A percentile compares a stretch with the other conserved stretches of the same genome.
phyloP scores from a whole-genome alignment of 306 rosid species.

The Dalbergia cochinchinensis region DNA sequence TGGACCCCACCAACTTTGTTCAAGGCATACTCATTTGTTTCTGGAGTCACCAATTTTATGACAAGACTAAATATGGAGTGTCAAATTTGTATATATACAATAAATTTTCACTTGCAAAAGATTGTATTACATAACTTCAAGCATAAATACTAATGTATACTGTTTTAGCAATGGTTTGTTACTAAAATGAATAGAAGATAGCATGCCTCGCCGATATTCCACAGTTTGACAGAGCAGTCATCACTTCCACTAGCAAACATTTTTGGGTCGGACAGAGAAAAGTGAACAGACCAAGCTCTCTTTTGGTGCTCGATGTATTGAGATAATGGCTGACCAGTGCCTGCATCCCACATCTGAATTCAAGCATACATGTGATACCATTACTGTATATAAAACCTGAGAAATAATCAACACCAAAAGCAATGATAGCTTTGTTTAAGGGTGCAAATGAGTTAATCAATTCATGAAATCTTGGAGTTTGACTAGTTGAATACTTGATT shows the following conservation, averaged over 20 bases:
- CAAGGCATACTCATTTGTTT: neutral
- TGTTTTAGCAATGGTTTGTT: neutral
- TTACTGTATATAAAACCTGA: slow-evolving; percentile 32
- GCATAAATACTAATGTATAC: slow-evolving; percentile 13
- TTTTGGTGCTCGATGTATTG: slow-evolving; percentile 78
- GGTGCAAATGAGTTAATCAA: neutral
- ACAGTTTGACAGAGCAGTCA: slow-evolving; percentile 86
- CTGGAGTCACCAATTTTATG: neutral
- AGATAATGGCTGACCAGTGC: slow-evolving; percentile 83
- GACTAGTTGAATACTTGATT: too few species aligned
- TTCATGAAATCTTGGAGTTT: neutral
- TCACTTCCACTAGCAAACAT: slow-evolving; percentile 96
- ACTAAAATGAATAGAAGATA: slow-evolving; percentile 43
- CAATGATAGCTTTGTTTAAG: neutral
- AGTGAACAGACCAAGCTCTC: slow-evolving; percentile 97
- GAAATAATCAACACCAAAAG: slow-evolving; percentile 25
- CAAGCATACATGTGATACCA: slow-evolving; percentile 47
- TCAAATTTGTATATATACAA: neutral
- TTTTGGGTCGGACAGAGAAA: slow-evolving; percentile 81
- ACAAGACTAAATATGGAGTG: neutral
- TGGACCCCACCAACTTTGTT: neutral
- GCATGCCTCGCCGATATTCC: slow-evolving; percentile 91
- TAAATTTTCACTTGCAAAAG: neutral
- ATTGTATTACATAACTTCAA: slow-evolving; percentile 1
- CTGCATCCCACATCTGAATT: slow-evolving; percentile 91